Base-by-base conservation (phyloP, 2,329 filamentous ascomycete species). In the Thermothelomyces thermophilus region DNA sequence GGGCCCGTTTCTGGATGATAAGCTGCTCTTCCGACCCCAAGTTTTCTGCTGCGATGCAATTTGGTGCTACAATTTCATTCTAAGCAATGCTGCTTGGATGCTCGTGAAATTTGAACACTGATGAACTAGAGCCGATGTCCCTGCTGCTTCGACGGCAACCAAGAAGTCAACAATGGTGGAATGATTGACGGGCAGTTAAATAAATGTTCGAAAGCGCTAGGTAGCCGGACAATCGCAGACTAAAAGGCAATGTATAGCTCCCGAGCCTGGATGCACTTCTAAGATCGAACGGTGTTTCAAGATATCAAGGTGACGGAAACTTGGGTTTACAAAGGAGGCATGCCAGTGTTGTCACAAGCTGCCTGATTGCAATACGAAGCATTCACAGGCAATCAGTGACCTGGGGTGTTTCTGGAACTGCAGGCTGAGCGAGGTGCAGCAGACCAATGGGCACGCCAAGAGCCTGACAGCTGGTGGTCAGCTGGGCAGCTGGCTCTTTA, bases 21-120 rank as follows among this genome's bases (percentile, higher is more conserved):
- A n/a, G n/a, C n/a, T n/a, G n/a, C n/a, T n/a, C n/a, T n/a, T n/a
- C n/a, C n/a, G n/a, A n/a, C n/a, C n/a, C n/a, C n/a, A 40, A 17
- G 14, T 24, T 19, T n/a, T n/a, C n/a, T 22, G 26, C 33, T 33
- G n/a, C 2, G 31, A 17, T 37, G 11, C 37, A 33, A 26, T 35
- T 30, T 33, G 31, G 26, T 40, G 24, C 24, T 42, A 48, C 39
- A n/a, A 28, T 30, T 36, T 42, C 39, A 48, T 48, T 42, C 46
- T 37, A 11, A 37, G 28, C n/a, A 16, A 24, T 14, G 22, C 22
- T 20, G 14, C 37, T 36, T 3, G 31, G 14, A 3, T 7, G 13
- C 3, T 17, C 30, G 24, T 10, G n/a, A n/a, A n/a, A n/a, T n/a
- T n/a, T n/a, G 24, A 5, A 9, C 5, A 5, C 24, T 26, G 24